Conservation (phyloP, 2,329 filamentous ascomycete genomes). For the Trichoderma koningii region DNA sequence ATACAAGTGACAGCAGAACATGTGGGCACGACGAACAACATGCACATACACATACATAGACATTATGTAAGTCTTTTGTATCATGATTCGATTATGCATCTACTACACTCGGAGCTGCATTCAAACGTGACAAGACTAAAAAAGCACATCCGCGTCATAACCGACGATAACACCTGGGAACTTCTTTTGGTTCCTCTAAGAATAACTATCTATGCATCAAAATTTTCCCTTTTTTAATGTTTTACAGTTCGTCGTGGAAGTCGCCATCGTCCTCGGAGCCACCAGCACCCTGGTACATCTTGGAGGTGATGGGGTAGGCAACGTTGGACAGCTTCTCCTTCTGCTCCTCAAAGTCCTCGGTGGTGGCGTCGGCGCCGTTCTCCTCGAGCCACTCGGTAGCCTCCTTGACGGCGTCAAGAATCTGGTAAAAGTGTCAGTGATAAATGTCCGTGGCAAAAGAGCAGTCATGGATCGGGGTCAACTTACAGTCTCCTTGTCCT, state of each 20-base stretch:
- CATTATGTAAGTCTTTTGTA: not conserved
- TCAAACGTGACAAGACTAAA: conserved; percentile 27
- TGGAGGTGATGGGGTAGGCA: conserved; percentile 98
- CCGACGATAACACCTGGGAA: conserved; percentile 37
- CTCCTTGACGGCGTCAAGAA: conserved; percentile 97
- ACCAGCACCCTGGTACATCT: conserved; percentile 75
- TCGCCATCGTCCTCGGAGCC: conserved; percentile 68
- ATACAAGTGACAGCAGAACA: not conserved
- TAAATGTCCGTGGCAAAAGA: not conserved
- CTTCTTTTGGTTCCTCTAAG: conserved; percentile 27
- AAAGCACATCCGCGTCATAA: conserved; percentile 30
- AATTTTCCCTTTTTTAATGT: conserved; percentile 59
- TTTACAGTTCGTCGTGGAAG: conserved; percentile 78
- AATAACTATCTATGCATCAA: conserved; percentile 46
- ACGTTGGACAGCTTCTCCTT: conserved; percentile 98
- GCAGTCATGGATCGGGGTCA: conserved; percentile 21
- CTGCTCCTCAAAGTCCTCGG: conserved; percentile 98
- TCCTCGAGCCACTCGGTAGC: conserved; percentile 94
- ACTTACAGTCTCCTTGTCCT: conserved; percentile 93
- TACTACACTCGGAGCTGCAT: conserved; percentile 37
- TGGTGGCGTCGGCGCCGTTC: conserved; percentile 79
- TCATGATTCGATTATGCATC: conserved; percentile 30
- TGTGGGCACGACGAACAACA: not conserved
- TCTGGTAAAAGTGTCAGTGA: conserved; percentile 52
- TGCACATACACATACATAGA: not conserved